phyloP scores from a whole-genome alignment of 306 rosid genomes.

The Prosopis cineraria region DNA sequence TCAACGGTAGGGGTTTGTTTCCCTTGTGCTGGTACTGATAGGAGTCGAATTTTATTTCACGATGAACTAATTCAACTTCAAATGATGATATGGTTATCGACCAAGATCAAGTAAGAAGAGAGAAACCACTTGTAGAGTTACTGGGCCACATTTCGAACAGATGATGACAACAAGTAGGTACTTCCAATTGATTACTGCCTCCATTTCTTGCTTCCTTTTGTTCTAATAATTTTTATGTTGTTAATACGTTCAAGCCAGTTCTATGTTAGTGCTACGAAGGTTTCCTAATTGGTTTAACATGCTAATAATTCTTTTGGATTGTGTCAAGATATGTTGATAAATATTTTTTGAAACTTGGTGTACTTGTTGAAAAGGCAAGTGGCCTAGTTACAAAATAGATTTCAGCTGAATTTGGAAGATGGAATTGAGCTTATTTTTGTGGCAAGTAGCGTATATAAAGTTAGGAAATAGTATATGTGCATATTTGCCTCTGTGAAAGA shows the following conservation, averaged over 20 bases:
- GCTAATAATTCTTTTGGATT: background rate
- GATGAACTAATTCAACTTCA: constrained; percentile 1
- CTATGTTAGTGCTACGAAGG: constrained; percentile 3
- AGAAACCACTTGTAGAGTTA: constrained; percentile 60
- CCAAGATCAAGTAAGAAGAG: constrained; percentile 43
- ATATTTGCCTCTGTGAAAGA: constrained; percentile 11
- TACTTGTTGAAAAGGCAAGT: background rate
- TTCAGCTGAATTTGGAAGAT: constrained; percentile 7
- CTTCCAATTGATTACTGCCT: constrained; percentile 12
- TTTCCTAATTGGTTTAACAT: background rate
- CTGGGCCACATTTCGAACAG: constrained; percentile 60
- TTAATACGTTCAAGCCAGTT: constrained; percentile 6
- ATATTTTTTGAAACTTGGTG: background rate
- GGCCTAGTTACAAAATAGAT: background rate
- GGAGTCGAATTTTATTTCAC: background rate
- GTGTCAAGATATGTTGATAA: background rate
- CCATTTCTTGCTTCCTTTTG: background rate
- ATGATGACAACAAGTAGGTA: constrained; percentile 69
- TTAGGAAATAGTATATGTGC: too few species aligned
- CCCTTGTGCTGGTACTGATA: background rate
- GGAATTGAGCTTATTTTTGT: background rate
- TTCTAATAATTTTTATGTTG: background rate
- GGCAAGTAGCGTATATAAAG: background rate
- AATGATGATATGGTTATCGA: constrained; percentile 17
- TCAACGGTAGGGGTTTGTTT: constrained; percentile 44